These are phyloP conservation scores for Pseudevernia furfuracea DNA, from an alignment of 495 filamentous ascomycete genomes.

Conservation along the genomic window DNA sequence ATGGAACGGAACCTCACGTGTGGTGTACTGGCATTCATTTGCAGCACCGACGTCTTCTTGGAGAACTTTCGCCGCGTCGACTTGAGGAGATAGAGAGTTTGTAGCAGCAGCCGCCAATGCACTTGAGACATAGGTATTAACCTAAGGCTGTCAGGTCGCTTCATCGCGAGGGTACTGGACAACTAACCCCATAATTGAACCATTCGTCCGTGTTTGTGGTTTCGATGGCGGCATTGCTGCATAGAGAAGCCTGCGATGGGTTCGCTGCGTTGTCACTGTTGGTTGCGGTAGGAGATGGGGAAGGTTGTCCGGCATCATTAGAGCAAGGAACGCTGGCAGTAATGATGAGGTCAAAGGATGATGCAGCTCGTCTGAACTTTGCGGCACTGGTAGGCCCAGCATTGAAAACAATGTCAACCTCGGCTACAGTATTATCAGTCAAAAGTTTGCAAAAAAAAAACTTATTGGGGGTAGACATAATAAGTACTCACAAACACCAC, in stretches of 20 bases:
- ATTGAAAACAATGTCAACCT: background rate
- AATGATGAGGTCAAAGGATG: constrained; percentile 5
- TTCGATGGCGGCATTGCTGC: constrained; percentile 13
- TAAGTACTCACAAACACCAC: background rate
- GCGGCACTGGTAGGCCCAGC: background rate
- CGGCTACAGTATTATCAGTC: background rate
- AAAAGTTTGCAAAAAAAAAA: background rate
- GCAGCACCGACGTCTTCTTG: constrained; percentile 12
- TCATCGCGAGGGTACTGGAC: background rate
- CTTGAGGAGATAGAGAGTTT: constrained; percentile 10
- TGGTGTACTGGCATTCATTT: constrained; percentile 16
- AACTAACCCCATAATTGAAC: constrained; percentile 4
- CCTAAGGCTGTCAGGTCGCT: background rate
- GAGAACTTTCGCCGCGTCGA: constrained; percentile 9
- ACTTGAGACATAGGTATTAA: constrained; percentile 18
- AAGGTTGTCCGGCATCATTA: background rate
- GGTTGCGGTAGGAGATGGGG: background rate
- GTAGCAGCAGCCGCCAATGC: constrained; percentile 8
- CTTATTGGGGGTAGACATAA: background rate
- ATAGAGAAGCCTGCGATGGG: constrained; percentile 11
- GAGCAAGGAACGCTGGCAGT: background rate
- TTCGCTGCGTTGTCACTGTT: background rate
- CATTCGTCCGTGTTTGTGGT: constrained; percentile 3
- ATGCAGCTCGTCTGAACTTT: constrained; percentile 8
- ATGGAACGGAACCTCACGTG: background rate